A percentile compares a stretch with the other conserved stretches of the same genome.
These are phyloP conservation scores for Trypanosoma melophagium DNA, from an alignment of 208 protist genomes.

Conservation along the genomic window DNA sequence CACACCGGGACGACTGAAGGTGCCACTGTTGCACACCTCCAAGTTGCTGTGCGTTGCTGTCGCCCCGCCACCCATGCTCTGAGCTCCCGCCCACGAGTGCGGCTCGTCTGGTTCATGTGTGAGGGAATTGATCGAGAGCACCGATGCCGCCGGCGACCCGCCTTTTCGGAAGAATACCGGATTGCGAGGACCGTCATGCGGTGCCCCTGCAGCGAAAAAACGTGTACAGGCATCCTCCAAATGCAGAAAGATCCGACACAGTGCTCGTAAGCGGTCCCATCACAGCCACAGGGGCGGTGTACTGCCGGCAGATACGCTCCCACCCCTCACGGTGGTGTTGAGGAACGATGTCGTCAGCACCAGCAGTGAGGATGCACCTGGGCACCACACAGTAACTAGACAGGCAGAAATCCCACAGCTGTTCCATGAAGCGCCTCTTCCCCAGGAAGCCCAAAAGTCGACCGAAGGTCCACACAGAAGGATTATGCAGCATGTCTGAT, in stretches of 20 bases:
- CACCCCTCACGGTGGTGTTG: constrained; percentile 12
- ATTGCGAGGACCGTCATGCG: background rate
- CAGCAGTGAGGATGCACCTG: constrained; percentile 14
- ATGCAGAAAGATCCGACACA: constrained; percentile 12
- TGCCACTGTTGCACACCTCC: background rate
- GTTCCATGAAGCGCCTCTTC: constrained; percentile 41
- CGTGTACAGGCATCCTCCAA: constrained; percentile 17
- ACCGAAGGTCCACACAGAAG: constrained; percentile 32
- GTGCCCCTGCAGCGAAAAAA: constrained; percentile 3
- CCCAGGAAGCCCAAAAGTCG: constrained; percentile 41
- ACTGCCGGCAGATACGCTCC: constrained; percentile 3
- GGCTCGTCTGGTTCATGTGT: constrained; percentile 6
- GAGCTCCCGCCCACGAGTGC: background rate
- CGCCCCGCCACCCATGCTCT: background rate
- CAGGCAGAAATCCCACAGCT: constrained; percentile 50
- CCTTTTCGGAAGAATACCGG: constrained; percentile 7
- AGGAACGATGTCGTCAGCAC: background rate
- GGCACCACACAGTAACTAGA: constrained; percentile 40
- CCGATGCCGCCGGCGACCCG: constrained; percentile 3
- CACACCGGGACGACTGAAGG: background rate
- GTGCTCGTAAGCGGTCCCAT: constrained; percentile 19
- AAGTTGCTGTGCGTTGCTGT: background rate
- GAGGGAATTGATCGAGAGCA: constrained; percentile 24
- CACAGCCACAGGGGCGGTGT: constrained; percentile 16
- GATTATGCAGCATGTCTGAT: background rate